Evolutionary conservation across 495 filamentous ascomycete species (phyloP), one percentile per base, ranked within the genome.

Genomic region (Podospora fimiseda): DNA sequence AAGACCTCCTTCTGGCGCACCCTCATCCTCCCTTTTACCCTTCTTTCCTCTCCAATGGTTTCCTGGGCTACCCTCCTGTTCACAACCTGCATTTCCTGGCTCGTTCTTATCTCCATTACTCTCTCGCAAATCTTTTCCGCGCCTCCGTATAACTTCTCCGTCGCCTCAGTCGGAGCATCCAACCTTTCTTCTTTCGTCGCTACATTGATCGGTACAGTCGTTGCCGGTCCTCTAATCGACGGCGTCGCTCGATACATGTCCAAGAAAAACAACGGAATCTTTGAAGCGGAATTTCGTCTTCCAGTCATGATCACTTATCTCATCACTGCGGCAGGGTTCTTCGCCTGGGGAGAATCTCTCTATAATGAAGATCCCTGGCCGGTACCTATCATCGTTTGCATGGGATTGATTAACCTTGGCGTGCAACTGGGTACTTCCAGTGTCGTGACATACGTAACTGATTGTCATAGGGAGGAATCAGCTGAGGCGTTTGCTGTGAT

Each of bases 241-340:
- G 71, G 66, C 36, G 51, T 72, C 5, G 68, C 71, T 6, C 70
- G 61, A 15, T 50, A 51, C 11, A 53, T 56, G 33, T 49, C 52
- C 9, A 41, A 52, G 16, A 40, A 38, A 37, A 67, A 66, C 59
- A 58, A 63, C 14, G 52, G 62, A 0, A 56, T 57, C 44, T 61
- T 61, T 18, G 73, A 76, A 48, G 73, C 73, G 2, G 73, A 77
- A 51, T 77, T 76, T 58, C 66, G 73, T 48, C 65, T 78, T 5
- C 67, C 68, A 0, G 64, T 74, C 49, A 71, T 76, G 63, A 30
- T 69, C 1, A 67, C 70, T 3, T 69, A 67, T 43, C 61, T 74
- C 14, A 67, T 75, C 51, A 72, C 70, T 1, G 65, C 68, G 23
- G 68, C 69, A 0, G 71, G 70, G 15, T 74, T 74, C 68, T 74